Percentiles rank a stretch among this genome's conserved stretches.
Evolutionary conservation across 2,329 filamentous ascomycete species (phyloP).

Genomic region (Alternaria ventricosa): DNA sequence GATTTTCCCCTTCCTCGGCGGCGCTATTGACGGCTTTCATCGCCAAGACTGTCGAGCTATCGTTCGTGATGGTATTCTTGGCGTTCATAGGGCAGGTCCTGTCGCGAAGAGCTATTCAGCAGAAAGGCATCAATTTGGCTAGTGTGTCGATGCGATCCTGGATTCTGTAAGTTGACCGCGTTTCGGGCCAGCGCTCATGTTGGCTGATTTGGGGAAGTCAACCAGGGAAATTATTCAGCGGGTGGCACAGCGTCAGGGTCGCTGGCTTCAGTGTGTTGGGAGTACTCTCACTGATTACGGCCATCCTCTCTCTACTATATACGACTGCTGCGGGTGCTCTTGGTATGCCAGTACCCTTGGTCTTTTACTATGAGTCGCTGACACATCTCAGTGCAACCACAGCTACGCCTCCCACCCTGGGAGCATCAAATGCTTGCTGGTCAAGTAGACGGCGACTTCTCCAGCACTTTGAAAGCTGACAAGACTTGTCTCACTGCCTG

Average conservation of each 20-base stretch:
- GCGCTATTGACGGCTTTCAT: slow-evolving; percentile 68
- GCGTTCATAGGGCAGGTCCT: slow-evolving; percentile 73
- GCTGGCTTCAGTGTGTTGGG: slow-evolving; percentile 68
- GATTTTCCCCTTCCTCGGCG: slow-evolving; percentile 65
- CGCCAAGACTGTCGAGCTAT: slow-evolving; percentile 75
- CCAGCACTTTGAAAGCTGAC: not conserved
- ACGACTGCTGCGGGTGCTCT: slow-evolving; percentile 13
- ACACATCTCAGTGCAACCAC: slow-evolving; percentile 4
- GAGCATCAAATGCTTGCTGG: slow-evolving; percentile 1
- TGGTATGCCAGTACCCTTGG: not conserved
- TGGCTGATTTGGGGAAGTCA: slow-evolving; percentile 18
- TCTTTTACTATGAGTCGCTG: not conserved
- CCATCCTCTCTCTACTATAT: slow-evolving; percentile 6
- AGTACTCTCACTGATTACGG: slow-evolving; percentile 57
- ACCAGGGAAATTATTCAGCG: slow-evolving; percentile 72
- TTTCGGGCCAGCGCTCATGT: not conserved
- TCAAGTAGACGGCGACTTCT: slow-evolving; percentile 8
- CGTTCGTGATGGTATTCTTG: slow-evolving; percentile 76
- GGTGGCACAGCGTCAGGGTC: slow-evolving; percentile 67
- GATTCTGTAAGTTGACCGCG: slow-evolving; percentile 7
- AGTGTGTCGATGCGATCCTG: slow-evolving; percentile 10
- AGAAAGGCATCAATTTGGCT: slow-evolving; percentile 8
- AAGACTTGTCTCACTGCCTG: slow-evolving; percentile 5
- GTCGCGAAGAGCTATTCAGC: slow-evolving; percentile 18
- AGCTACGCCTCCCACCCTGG: slow-evolving; percentile 10